Evolutionary conservation across 345 rosid species (phyloP).

Genomic region (Eucalyptus polybractea): DNA sequence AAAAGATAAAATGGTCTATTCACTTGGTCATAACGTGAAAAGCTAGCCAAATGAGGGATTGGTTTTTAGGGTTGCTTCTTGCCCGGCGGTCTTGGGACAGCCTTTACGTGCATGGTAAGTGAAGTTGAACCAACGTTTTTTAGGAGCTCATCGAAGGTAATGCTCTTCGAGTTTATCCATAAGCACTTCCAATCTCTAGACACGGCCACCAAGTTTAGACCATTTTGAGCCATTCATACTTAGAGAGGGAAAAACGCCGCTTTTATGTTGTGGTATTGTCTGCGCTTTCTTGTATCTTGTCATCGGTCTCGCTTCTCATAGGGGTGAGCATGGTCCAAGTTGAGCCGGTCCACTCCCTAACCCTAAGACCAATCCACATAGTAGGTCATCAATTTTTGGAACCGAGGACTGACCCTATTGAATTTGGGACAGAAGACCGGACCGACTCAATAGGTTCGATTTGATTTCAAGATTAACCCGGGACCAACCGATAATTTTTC

Average conservation of each 20-base stretch:
- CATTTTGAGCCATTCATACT: background rate
- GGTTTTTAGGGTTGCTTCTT: constrained; percentile 6
- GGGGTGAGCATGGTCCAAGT: accelerated
- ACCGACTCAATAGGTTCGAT: accelerated
- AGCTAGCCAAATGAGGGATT: background rate
- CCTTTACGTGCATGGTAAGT: constrained; percentile 47
- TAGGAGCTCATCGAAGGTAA: background rate
- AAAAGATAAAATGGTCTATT: background rate
- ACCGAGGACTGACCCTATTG: accelerated
- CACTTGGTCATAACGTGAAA: background rate
- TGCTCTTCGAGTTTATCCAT: background rate
- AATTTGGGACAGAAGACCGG: accelerated
- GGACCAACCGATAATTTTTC: no score
- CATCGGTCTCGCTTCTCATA: background rate
- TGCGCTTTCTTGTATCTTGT: background rate
- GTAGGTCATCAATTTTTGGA: no score
- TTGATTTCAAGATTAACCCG: accelerated
- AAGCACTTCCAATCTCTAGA: background rate
- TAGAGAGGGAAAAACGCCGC: background rate
- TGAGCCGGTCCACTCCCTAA: accelerated
- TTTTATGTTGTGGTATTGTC: no score
- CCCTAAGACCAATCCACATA: accelerated
- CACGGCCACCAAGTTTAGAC: background rate
- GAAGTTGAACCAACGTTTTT: constrained; percentile 2
- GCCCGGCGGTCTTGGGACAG: constrained; percentile 22